Percentiles rank a stretch among this genome's conserved stretches.
phyloP scores from a whole-genome alignment of 2,329 filamentous ascomycete genomes.

The Penicillium sp. region DNA sequence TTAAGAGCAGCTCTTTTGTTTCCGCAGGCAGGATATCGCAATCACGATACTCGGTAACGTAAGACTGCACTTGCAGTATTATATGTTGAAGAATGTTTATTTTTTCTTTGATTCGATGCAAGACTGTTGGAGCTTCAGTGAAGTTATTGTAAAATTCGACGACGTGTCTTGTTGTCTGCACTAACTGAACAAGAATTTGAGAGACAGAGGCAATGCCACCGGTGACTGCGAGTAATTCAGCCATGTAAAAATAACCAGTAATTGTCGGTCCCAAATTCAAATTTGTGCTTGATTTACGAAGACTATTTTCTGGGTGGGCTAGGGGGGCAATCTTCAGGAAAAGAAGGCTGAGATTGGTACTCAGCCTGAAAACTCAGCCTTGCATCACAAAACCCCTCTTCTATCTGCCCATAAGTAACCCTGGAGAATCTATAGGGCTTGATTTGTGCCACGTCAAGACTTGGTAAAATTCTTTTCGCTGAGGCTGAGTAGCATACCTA shows the following conservation, averaged over 20 bases:
- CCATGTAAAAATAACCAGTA: neutral
- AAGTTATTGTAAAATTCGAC: neutral
- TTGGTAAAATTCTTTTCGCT: neutral
- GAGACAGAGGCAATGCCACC: neutral
- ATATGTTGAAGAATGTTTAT: neutral
- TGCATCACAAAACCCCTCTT: no score
- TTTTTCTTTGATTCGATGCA: constrained; percentile 1
- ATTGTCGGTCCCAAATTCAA: neutral
- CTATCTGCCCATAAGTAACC: no score
- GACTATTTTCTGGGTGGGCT: neutral
- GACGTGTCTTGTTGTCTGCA: neutral
- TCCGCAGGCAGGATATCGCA: neutral
- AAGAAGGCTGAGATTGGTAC: no score
- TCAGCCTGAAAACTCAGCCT: no score
- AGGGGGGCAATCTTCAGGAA: no score
- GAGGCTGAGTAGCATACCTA: neutral
- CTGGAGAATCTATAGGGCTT: neutral
- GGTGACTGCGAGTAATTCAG: neutral
- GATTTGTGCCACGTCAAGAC: neutral
- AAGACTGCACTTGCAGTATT: neutral
- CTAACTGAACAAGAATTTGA: neutral
- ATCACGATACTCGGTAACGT: neutral
- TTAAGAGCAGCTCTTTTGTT: neutral
- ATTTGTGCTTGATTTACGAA: neutral
- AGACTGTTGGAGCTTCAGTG: neutral